A percentile compares a stretch with the other conserved stretches of the same genome.
phyloP scores from a whole-genome alignment of 2,329 filamentous ascomycete species.

The Pseudopyricularia cyperi region DNA sequence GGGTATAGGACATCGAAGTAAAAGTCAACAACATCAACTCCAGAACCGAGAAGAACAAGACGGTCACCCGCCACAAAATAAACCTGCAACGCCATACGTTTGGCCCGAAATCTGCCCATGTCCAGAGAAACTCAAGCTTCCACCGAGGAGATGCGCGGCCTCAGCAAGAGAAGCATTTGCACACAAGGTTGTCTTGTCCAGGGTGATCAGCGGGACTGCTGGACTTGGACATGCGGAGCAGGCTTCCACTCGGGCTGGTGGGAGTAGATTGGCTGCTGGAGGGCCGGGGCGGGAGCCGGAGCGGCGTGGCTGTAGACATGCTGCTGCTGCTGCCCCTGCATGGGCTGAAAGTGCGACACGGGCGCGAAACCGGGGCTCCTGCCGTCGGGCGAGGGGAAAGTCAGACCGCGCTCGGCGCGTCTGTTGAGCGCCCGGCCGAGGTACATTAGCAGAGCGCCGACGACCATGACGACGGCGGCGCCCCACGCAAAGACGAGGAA shows the following conservation, averaged over 20 bases:
- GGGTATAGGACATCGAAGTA: neutral
- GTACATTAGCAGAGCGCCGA: neutral
- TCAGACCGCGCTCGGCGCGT: neutral
- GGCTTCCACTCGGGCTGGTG: neutral
- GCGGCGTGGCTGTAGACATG: neutral
- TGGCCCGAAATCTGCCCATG: no score
- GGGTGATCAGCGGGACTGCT: neutral
- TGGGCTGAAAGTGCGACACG: neutral
- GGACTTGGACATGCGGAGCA: neutral
- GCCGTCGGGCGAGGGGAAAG: neutral
- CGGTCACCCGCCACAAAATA: neutral
- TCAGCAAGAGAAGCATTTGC: no score
- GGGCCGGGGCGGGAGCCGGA: neutral
- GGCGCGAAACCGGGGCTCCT: neutral
- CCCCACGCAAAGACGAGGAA: neutral
- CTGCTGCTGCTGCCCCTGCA: neutral
- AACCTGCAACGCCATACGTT: neutral
- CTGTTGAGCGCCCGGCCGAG: conserved; percentile 1
- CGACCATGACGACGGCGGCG: neutral
- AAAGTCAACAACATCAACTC: neutral
- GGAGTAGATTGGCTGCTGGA: neutral
- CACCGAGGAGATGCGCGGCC: no score
- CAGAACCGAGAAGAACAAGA: neutral
- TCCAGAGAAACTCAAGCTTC: no score
- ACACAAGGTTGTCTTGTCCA: no score